Percentiles rank a stretch among this genome's conserved stretches.
Evolutionary conservation across 495 filamentous ascomycete species (phyloP).

Genomic region (Penicillium herquei): DNA sequence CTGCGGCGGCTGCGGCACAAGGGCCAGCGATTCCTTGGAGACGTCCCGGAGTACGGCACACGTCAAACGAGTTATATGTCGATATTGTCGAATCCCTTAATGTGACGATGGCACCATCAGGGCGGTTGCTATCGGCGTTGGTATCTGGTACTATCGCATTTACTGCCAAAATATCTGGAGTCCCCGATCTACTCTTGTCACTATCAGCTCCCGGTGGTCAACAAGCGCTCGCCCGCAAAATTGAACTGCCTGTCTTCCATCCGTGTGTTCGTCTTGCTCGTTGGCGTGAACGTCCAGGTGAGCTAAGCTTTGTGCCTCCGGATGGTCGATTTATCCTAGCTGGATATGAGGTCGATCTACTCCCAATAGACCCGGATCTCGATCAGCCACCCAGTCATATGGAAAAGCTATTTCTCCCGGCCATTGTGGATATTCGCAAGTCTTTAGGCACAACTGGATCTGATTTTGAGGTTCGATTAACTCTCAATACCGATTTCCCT

Average conservation of each 20-base stretch:
- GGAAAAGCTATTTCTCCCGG: slow-evolving; percentile 75
- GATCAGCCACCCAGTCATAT: slow-evolving; percentile 47
- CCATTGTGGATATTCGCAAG: slow-evolving; percentile 77
- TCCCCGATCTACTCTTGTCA: slow-evolving; percentile 83
- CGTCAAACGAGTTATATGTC: slow-evolving; percentile 95
- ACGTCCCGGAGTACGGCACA: slow-evolving; percentile 88
- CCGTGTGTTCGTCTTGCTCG: slow-evolving; percentile 83
- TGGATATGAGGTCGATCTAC: slow-evolving; percentile 90
- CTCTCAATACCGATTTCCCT: slow-evolving; percentile 62
- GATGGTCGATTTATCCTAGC: slow-evolving; percentile 94
- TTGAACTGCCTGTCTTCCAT: slow-evolving; percentile 94
- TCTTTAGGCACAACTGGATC: slow-evolving; percentile 67
- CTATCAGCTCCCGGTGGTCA: slow-evolving; percentile 74
- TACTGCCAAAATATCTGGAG: slow-evolving; percentile 89
- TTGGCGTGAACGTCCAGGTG: slow-evolving; percentile 85
- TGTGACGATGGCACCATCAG: slow-evolving; percentile 86
- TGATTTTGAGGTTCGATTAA: slow-evolving; percentile 87
- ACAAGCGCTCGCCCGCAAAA: slow-evolving; percentile 67
- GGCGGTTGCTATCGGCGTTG: slow-evolving; percentile 78
- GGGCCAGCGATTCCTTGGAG: slow-evolving; percentile 79
- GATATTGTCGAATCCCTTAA: slow-evolving; percentile 89
- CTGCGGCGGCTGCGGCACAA: slow-evolving; percentile 35
- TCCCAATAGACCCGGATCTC: slow-evolving; percentile 57
- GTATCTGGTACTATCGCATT: slow-evolving; percentile 93
- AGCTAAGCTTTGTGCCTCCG: slow-evolving; percentile 91